These are phyloP conservation scores for Vaccinium corymbosum DNA, from an alignment of 148 eudicot species.

Conservation along the genomic window DNA sequence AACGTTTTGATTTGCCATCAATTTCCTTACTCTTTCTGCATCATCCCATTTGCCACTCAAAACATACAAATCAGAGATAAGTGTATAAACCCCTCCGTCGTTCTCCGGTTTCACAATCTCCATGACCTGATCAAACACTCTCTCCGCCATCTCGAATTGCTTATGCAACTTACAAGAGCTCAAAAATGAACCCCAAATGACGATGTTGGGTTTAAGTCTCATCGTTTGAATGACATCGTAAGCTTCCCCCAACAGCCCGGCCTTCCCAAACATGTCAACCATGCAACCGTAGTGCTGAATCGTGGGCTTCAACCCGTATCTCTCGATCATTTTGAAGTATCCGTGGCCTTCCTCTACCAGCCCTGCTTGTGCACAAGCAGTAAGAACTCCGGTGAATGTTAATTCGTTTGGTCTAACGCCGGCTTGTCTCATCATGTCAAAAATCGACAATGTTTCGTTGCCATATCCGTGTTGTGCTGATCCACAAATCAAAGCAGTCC, in stretches of 20 bases:
- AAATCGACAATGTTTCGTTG: conserved; percentile 27
- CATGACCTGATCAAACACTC: conserved; percentile 36
- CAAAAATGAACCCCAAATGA: conserved; percentile 45
- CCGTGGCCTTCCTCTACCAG: conserved; percentile 39
- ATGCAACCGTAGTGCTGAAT: conserved; percentile 51
- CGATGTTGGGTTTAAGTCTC: conserved; percentile 36
- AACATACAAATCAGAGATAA: conserved; percentile 35
- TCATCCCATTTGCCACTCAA: conserved; percentile 36
- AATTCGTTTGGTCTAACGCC: conserved; percentile 37
- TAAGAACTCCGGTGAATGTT: conserved; percentile 45
- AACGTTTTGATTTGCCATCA: conserved; percentile 38
- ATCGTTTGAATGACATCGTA: conserved; percentile 34
- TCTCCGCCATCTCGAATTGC: conserved; percentile 40
- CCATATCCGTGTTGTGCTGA: conserved; percentile 37
- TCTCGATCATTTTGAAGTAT: conserved; percentile 34
- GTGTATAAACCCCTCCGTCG: conserved; percentile 42
- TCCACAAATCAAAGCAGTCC: conserved; percentile 47
- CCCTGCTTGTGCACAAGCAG: conserved; percentile 46
- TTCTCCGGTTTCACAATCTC: conserved; percentile 27
- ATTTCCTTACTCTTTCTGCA: conserved; percentile 36
- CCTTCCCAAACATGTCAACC: conserved; percentile 47
- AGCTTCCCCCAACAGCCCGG: conserved; percentile 37
- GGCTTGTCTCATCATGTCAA: conserved; percentile 30
- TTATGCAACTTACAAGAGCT: conserved; percentile 43
- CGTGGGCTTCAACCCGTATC: conserved; percentile 27